These are phyloP conservation scores for Solanum chilense DNA, from an alignment of 257 asterid species.

Conservation along the genomic window DNA sequence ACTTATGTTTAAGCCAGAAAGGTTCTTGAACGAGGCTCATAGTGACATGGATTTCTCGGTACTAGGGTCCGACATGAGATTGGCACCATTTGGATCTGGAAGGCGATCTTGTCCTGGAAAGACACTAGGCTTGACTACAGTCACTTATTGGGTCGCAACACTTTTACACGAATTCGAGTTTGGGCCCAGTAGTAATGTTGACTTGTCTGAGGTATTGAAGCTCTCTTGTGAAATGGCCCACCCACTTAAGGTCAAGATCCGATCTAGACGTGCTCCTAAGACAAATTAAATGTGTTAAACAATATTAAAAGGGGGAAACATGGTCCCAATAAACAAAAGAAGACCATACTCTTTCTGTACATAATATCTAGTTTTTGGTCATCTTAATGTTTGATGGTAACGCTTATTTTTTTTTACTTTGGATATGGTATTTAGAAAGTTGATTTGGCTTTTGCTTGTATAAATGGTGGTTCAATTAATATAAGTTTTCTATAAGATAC, in stretches of 20 bases:
- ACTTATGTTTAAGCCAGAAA: conserved; percentile 38
- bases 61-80: conserved; percentile 55
- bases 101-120: conserved; percentile 80
- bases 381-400: neutral
- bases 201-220: conserved; percentile 37
- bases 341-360: neutral
- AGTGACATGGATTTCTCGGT: conserved; percentile 12
- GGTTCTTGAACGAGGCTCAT: conserved; percentile 20
- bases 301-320: neutral
- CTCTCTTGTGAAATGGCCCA: conserved; percentile 11
- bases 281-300: neutral
- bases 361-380: neutral
- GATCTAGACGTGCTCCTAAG: neutral
- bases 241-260: neutral
- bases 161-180: conserved; percentile 51
- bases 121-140: conserved; percentile 45
- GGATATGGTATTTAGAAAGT: neutral
- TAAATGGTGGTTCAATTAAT: neutral
- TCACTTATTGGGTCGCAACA: conserved; percentile 56
- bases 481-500: neutral
- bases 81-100: conserved; percentile 87
- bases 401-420: neutral
- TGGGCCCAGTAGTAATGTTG: neutral
- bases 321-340: neutral
- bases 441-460: neutral